Percentiles rank a stretch among this genome's conserved stretches.
Conservation (phyloP, 2,329 filamentous ascomycete genomes). For the Dactylella cylindrospora region DNA sequence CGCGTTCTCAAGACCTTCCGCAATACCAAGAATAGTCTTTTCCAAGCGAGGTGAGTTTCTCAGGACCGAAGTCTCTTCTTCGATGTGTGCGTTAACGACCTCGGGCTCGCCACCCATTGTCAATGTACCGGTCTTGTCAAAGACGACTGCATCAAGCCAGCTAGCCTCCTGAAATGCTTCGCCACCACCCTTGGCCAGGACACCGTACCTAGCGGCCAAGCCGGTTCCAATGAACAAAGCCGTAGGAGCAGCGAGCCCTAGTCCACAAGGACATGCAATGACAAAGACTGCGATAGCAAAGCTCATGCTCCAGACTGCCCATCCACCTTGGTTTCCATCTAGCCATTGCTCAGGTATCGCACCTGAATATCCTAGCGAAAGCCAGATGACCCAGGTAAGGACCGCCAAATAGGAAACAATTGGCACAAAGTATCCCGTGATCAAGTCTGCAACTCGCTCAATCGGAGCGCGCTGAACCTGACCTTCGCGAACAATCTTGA, state of each 20-base stretch:
- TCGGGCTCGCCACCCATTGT: slow-evolving; percentile 67
- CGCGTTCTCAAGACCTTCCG: slow-evolving; percentile 67
- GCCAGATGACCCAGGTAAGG: slow-evolving; percentile 71
- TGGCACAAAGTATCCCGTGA: slow-evolving; percentile 77
- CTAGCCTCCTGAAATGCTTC: slow-evolving; percentile 64
- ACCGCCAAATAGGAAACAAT: slow-evolving; percentile 70
- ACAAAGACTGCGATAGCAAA: slow-evolving; percentile 69
- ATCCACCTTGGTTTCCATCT: slow-evolving; percentile 61
- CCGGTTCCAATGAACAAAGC: slow-evolving; percentile 63
- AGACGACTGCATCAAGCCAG: slow-evolving; percentile 60
- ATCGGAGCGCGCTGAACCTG: slow-evolving; percentile 74
- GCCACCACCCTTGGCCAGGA: slow-evolving; percentile 62
- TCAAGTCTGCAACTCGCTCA: slow-evolving; percentile 69
- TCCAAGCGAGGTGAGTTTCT: too few relatives aligned
- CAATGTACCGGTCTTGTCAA: slow-evolving; percentile 64
- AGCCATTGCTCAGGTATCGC: slow-evolving; percentile 61
- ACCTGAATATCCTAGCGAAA: slow-evolving; percentile 64
- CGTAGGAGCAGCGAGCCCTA: slow-evolving; percentile 62
- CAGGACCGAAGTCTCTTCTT: slow-evolving; percentile 48
- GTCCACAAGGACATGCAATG: slow-evolving; percentile 64
- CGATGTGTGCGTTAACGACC: slow-evolving; percentile 58
- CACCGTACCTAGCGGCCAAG: slow-evolving; percentile 60
- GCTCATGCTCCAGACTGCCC: slow-evolving; percentile 72
- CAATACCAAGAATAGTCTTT: slow-evolving; percentile 55
- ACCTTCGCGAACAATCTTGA: slow-evolving; percentile 73